These are phyloP conservation scores for Telfairia occidentalis DNA, from an alignment of 331 rosid species.

Conservation along the genomic window DNA sequence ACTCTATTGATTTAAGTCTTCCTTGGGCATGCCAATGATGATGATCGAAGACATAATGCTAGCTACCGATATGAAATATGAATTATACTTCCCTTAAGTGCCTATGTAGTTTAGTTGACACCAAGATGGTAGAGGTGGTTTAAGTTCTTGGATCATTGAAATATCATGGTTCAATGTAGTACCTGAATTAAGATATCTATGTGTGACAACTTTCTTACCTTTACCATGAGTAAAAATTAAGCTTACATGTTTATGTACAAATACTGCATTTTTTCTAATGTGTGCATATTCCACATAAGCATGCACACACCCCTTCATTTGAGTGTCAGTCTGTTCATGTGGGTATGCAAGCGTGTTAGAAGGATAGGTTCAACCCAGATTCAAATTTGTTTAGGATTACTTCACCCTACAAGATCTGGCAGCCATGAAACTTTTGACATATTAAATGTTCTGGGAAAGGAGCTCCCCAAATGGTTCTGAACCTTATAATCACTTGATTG, in stretches of 20 bases:
- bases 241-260: not conserved
- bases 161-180: not conserved
- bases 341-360: not conserved
- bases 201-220: not conserved
- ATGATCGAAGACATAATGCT: not conserved
- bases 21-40: too few species aligned
- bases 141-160: not conserved
- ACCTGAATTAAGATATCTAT: not conserved
- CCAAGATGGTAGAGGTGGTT: not conserved
- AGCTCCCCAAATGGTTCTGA: not conserved
- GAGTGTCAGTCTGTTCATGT: not conserved
- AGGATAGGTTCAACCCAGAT: not conserved
- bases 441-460: not conserved
- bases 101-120: not conserved
- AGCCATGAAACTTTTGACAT: not conserved
- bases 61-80: not conserved
- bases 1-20: too few species aligned
- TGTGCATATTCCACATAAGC: not conserved
- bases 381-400: not conserved
- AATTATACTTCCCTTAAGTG: not conserved
- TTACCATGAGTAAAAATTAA: not conserved
- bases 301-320: not conserved
- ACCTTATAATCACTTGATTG: not conserved
- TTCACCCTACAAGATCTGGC: not conserved
- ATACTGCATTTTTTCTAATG: not conserved